These are phyloP conservation scores for Gleditsia sinensis DNA, from an alignment of 306 rosid genomes.

Conservation along the genomic window DNA sequence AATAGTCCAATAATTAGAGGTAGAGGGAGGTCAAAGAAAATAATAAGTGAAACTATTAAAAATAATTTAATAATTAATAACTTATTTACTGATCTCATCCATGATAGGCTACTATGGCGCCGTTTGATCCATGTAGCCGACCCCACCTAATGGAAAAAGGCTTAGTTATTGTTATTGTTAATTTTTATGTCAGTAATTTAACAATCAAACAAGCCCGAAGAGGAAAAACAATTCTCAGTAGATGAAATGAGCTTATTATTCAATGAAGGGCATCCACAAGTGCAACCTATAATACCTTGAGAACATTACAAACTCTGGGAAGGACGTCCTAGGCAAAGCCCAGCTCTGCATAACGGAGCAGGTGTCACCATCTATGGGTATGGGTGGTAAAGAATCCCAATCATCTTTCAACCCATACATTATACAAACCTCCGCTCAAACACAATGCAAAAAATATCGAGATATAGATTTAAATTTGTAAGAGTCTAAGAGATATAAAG, in stretches of 20 bases:
- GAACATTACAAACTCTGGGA: constrained; percentile 90
- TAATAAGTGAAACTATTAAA: no score
- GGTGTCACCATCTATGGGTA: constrained; percentile 75
- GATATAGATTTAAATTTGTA: background rate
- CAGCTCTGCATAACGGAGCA: constrained; percentile 88
- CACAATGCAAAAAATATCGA: constrained; percentile 24
- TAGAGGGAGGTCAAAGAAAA: no score
- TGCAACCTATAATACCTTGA: constrained; percentile 59
- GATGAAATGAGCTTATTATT: background rate
- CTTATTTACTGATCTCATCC: no score
- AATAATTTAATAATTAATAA: no score
- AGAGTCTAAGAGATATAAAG: no score
- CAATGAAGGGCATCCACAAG: constrained; percentile 9
- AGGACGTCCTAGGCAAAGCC: constrained; percentile 84
- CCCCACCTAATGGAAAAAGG: no score
- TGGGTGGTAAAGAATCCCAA: constrained; percentile 63
- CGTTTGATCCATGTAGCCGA: no score
- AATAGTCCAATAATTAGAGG: no score
- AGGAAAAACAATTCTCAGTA: background rate
- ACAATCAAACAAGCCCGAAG: constrained; percentile 1
- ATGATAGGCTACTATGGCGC: no score
- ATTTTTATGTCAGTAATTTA: no score
- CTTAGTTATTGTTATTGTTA: no score
- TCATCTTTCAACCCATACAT: constrained; percentile 69
- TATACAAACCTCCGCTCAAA: constrained; percentile 59